Evolutionary conservation across 148 eudicot genomes (phyloP).

Genomic region (Mesembryanthemum crystallinum): DNA sequence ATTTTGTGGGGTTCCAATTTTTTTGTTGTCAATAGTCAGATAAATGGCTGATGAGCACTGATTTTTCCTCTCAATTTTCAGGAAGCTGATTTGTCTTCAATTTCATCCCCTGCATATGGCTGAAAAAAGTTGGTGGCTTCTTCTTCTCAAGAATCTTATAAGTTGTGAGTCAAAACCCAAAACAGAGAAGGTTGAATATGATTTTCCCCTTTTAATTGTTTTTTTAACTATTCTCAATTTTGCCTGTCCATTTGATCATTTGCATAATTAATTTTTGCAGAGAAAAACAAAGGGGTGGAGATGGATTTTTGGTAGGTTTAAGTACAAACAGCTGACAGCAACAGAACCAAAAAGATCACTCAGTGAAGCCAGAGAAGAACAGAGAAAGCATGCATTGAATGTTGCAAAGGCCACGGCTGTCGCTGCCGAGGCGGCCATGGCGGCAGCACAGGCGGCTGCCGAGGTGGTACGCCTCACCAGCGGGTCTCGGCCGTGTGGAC

Average conservation of each 20-base stretch:
- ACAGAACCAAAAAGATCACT: conserved; percentile 39
- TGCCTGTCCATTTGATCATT: not conserved
- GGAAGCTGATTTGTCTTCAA: not conserved
- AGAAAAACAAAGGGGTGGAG: conserved; percentile 54
- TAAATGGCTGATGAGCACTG: not conserved
- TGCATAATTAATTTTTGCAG: not conserved
- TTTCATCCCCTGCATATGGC: conserved; percentile 45
- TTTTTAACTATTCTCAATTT: not conserved
- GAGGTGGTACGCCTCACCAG: conserved; percentile 71
- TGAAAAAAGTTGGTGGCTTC: conserved; percentile 61
- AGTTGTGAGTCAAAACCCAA: conserved; percentile 49
- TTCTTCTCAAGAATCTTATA: conserved; percentile 61
- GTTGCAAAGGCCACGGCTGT: conserved; percentile 85
- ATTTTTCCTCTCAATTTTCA: conserved; percentile 1
- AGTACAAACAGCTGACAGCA: conserved; percentile 42
- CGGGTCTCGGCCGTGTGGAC: conserved; percentile 24
- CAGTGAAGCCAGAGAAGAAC: conserved; percentile 62
- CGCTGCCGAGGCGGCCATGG: conserved; percentile 92
- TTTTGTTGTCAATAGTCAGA: not conserved
- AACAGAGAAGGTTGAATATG: conserved; percentile 43
- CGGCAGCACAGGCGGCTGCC: conserved; percentile 92
- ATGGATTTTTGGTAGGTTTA: conserved; percentile 53
- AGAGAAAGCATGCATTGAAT: conserved; percentile 64
- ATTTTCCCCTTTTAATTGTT: not conserved
- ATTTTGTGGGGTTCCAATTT: not conserved